Conservation (phyloP, 2,329 filamentous ascomycete genomes). For the Trichoderma polysporum region DNA sequence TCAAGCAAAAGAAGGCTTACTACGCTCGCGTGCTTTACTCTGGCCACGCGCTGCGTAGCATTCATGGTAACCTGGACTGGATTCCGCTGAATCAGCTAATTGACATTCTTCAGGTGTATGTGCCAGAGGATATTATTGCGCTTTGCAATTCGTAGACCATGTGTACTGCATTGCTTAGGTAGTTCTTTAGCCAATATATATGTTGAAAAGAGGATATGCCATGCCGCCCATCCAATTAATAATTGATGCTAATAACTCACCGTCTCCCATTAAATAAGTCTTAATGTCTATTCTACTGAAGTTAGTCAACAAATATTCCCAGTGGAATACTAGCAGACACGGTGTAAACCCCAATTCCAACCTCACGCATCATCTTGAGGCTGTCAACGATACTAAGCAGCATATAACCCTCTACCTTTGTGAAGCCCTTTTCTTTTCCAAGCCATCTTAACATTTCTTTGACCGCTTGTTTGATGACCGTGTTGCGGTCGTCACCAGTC, state of each 20-base stretch:
- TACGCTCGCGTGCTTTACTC: conserved; percentile 14
- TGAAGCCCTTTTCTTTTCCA: conserved; percentile 45
- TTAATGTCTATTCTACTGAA: neutral
- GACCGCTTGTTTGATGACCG: conserved; percentile 50
- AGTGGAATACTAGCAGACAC: conserved; percentile 10
- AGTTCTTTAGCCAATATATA: neutral
- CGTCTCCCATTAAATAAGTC: neutral
- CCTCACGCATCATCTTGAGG: conserved; percentile 43
- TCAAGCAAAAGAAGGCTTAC: neutral
- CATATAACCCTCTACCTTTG: conserved; percentile 51
- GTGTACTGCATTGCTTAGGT: neutral
- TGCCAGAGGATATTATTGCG: conserved; percentile 10
- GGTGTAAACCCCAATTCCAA: neutral
- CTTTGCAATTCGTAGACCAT: conserved; percentile 2
- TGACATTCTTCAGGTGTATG: conserved; percentile 7
- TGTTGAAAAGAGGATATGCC: neutral
- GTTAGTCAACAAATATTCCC: neutral
- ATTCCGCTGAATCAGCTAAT: conserved; percentile 2
- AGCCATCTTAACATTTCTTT: conserved; percentile 51
- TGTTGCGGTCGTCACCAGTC: conserved; percentile 47
- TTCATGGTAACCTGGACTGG: conserved; percentile 9
- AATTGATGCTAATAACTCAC: neutral
- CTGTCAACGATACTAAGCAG: conserved; percentile 50
- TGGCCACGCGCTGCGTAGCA: conserved; percentile 8
- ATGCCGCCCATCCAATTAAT: neutral